Conservation (phyloP, 345 rosid genomes). For the Citrus sp. region DNA sequence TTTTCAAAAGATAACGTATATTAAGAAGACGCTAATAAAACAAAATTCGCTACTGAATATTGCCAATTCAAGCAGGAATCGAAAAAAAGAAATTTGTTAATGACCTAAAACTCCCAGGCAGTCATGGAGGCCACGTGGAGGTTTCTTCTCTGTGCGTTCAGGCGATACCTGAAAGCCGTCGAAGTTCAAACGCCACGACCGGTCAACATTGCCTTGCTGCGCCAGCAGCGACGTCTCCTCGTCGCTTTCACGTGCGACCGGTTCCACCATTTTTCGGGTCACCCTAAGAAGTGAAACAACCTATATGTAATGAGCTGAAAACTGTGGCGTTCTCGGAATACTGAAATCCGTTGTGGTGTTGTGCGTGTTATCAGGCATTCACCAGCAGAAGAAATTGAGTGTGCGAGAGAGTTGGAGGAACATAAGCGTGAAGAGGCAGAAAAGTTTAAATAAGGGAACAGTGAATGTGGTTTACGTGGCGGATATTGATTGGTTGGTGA, state of each 20-base stretch:
- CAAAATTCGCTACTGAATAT: neutral
- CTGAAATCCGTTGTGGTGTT: neutral
- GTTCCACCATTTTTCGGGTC: constrained; percentile 36
- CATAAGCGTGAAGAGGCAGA: neutral
- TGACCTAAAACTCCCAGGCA: constrained; percentile 82
- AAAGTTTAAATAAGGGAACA: neutral
- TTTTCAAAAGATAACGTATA: neutral
- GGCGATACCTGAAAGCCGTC: constrained; percentile 60
- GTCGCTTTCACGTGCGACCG: constrained; percentile 26
- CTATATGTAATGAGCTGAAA: constrained; percentile 2
- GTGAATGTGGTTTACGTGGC: neutral
- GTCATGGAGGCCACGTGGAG: constrained; percentile 51
- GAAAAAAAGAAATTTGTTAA: neutral
- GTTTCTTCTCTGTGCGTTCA: constrained; percentile 51
- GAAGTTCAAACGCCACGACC: constrained; percentile 91
- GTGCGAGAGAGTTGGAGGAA: neutral
- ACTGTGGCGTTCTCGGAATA: constrained; percentile 22
- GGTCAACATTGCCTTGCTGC: constrained; percentile 44
- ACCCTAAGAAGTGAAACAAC: neutral
- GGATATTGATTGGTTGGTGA: neutral
- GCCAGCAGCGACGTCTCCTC: constrained; percentile 63
- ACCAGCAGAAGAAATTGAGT: no score
- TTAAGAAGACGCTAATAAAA: neutral
- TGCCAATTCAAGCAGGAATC: neutral
- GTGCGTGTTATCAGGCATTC: neutral